Evolutionary conservation across 805 yeast species (phyloP).

Genomic region (Starmerella khaoyaiensis): DNA sequence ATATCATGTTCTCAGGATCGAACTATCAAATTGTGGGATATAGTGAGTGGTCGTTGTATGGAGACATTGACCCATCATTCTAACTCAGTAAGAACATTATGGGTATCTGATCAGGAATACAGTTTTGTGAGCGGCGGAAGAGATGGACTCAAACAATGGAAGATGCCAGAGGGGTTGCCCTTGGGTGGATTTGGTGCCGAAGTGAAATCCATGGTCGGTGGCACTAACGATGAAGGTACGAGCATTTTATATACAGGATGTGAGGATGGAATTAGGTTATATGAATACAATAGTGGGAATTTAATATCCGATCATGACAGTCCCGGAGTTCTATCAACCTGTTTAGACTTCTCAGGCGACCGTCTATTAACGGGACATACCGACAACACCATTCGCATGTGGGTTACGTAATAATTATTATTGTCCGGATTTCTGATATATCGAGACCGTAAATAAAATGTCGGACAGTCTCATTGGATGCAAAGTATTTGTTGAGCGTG

Average conservation of each 20-base stretch:
- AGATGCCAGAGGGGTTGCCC: slow-evolving; percentile 61
- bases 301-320: slow-evolving; percentile 43
- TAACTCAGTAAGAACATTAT: slow-evolving; percentile 64
- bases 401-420: slow-evolving; percentile 27
- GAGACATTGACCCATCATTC: slow-evolving; percentile 73
- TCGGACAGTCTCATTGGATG: slow-evolving; percentile 43
- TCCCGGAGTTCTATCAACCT: slow-evolving; percentile 51
- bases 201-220: slow-evolving; percentile 23
- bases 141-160: slow-evolving; percentile 74
- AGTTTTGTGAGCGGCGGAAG: slow-evolving; percentile 73
- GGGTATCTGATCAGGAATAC: slow-evolving; percentile 52
- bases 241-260: slow-evolving; percentile 75
- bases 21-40: slow-evolving; percentile 82
- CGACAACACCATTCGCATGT: slow-evolving; percentile 62
- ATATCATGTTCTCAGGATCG: slow-evolving; percentile 73
- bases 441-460: background rate
- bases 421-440: background rate
- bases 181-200: slow-evolving; percentile 40
- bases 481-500: slow-evolving; percentile 70
- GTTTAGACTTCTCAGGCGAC: slow-evolving; percentile 68
- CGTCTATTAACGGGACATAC: slow-evolving; percentile 76
- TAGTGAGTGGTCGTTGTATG: slow-evolving; percentile 60
- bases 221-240: slow-evolving; percentile 35
- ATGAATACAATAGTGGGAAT: slow-evolving; percentile 63
- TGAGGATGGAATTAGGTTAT: slow-evolving; percentile 66